Evolutionary conservation across 2,329 filamentous ascomycete genomes (phyloP).

Genomic region (Clonostachys sp.): DNA sequence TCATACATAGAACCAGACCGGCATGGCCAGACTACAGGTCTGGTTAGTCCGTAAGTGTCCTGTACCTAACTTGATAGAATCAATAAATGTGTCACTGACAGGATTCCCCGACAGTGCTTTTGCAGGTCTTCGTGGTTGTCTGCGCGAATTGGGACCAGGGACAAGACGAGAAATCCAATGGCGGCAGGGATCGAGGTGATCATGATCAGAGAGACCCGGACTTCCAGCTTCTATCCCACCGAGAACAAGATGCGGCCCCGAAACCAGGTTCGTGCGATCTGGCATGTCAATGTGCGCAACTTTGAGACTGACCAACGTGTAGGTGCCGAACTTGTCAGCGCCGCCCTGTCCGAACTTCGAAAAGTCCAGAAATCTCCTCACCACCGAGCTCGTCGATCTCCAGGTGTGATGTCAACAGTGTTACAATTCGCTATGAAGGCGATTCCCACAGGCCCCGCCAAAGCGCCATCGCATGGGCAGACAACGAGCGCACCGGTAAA

Average conservation of each 20-base stretch:
- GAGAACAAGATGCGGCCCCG: neutral
- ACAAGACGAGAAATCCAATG: conserved; percentile 4
- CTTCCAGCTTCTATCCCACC: neutral
- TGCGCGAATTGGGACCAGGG: conserved; percentile 19
- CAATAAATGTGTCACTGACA: neutral
- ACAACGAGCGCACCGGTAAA: conserved; percentile 27
- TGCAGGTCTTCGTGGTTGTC: conserved; percentile 33
- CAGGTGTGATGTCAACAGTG: conserved; percentile 34
- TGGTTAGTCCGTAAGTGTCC: conserved; percentile 35
- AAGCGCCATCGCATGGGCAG: conserved; percentile 34
- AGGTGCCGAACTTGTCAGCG: conserved; percentile 50
- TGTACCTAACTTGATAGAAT: neutral
- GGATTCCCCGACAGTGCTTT: conserved; percentile 34
- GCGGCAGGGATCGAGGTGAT: neutral
- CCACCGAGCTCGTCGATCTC: conserved; percentile 35
- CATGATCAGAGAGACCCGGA: neutral
- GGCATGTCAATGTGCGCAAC: neutral
- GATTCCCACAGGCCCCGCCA: conserved; percentile 44
- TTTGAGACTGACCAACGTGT: neutral
- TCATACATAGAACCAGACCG: conserved; percentile 25
- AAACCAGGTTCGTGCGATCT: neutral
- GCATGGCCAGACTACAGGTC: conserved; percentile 15
- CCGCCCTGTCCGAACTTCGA: conserved; percentile 42
- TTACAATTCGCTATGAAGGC: conserved; percentile 40
- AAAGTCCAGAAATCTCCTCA: conserved; percentile 42